Conservation (phyloP, 495 filamentous ascomycete genomes). For the Penicillium longicatenatum region DNA sequence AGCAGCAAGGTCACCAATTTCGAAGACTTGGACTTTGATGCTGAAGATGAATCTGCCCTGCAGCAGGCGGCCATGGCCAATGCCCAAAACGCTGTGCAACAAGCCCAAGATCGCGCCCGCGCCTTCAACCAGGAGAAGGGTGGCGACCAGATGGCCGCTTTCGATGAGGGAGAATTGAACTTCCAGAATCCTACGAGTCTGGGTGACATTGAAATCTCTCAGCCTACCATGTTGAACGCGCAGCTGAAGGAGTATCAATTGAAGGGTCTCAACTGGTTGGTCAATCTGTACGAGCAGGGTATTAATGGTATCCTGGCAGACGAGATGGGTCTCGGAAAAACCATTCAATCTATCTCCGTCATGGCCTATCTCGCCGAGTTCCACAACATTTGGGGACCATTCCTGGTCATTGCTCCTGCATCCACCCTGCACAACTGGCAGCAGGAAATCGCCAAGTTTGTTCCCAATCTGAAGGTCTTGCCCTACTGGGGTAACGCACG, state of each 20-base stretch:
- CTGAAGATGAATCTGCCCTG: constrained; percentile 83
- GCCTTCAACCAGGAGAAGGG: constrained; percentile 75
- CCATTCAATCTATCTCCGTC: constrained; percentile 97
- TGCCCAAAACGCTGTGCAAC: constrained; percentile 92
- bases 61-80: constrained; percentile 88
- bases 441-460: constrained; percentile 93
- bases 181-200: constrained; percentile 98
- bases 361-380: constrained; percentile 98
- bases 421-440: constrained; percentile 99
- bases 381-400: constrained; percentile 98
- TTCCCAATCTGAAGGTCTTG: constrained; percentile 89
- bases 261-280: constrained; percentile 98
- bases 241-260: constrained; percentile 98
- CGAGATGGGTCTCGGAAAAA: constrained; percentile 99
- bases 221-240: constrained; percentile 91
- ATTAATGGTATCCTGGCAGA: constrained; percentile 99
- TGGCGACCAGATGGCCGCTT: constrained; percentile 48
- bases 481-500: constrained; percentile 96
- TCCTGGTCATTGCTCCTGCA: constrained; percentile 93
- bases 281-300: constrained; percentile 97
- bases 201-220: constrained; percentile 88
- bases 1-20: constrained; percentile 83
- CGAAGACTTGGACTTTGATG: constrained; percentile 93
- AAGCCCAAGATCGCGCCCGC: constrained; percentile 89
- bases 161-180: constrained; percentile 90